Percentiles rank a stretch among this genome's conserved stretches.
Evolutionary conservation across 257 asterid species (phyloP).

Genomic region (Solanum tacnaense): DNA sequence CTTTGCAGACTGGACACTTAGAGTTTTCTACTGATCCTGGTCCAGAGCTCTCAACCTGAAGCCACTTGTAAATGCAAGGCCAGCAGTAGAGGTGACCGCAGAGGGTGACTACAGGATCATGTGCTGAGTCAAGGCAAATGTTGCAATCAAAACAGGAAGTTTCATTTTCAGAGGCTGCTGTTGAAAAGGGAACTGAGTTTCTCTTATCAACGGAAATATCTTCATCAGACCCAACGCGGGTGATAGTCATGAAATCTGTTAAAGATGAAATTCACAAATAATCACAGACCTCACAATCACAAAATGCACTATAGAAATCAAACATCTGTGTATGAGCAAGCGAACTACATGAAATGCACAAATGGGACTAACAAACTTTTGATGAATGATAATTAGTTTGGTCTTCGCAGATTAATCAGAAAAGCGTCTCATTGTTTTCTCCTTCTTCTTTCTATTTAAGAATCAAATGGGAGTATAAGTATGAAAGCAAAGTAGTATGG

Average conservation of each 20-base stretch:
- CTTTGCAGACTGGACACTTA: constrained; percentile 73
- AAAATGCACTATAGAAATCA: not conserved
- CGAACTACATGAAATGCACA: not conserved
- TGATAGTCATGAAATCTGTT: constrained; percentile 48
- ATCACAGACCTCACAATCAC: not conserved
- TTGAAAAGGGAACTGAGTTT: constrained; percentile 20
- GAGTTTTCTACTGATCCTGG: constrained; percentile 42
- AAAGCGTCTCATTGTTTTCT: not conserved
- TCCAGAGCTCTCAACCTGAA: constrained; percentile 46
- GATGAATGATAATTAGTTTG: not conserved
- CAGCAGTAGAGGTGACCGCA: constrained; percentile 94
- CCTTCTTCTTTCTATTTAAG: not conserved
- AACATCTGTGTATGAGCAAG: not conserved
- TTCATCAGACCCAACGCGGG: constrained; percentile 24
- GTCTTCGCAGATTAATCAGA: not conserved
- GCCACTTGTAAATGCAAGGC: constrained; percentile 94
- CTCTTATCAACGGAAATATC: constrained; percentile 25
- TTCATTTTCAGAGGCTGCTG: constrained; percentile 26
- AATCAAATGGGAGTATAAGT: not conserved
- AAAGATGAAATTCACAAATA: not conserved
- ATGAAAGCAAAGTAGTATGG: not conserved
- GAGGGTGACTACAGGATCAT: constrained; percentile 75
- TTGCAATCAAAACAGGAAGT: constrained; percentile 72
- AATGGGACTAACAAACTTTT: not conserved
- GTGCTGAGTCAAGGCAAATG: constrained; percentile 71